Evolutionary conservation across 495 filamentous ascomycete genomes (phyloP), one percentile per base, ranked within the genome.

Genomic region (Penicillium bialowiezense): DNA sequence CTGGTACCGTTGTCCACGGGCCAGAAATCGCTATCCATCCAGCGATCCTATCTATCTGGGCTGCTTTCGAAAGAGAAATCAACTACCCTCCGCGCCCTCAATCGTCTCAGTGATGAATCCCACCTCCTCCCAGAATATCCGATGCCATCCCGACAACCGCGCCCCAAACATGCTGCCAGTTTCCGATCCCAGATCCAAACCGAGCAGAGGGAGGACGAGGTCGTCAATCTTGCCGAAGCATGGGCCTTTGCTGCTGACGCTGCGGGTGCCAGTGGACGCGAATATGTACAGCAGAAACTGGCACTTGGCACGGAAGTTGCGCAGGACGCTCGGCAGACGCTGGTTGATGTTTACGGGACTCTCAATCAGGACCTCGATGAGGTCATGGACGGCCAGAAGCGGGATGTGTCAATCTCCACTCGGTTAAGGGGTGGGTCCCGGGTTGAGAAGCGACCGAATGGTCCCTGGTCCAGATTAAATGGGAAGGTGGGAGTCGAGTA

Each of bases 111-210:
- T 10, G 81, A 88, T 28, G 86, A 90, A 52, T 87, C 83, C 55
- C 84, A 88, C 45, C 72, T 90, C 4, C 75, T 89, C 1, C 82
- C 80, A 0, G 72, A 77, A 32, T 81, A 86, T 45, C 82, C 85
- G 1, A 60, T 81, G 36, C 70, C 76, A 1, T 65, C 70, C 14
- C 65, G 60, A 12, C 74, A 75, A 44, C 56, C 67, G 8, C 69
- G 67, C n/a, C 72, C 74, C 60, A 72, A 72, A 48, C 64, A 71
- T 31, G 63, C 65, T 9, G 60, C 63, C 3, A 60, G 48, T 18
- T 54, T 61, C 6, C 61, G 71, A 19, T 48, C 46, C 41, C 41
- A 41, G 38, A 15, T 49, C 0, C 56, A 56, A 18, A 31, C 48
- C 13, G 62, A 67, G 19, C 38, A 46, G 12, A 48, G 33, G 8